A percentile compares a stretch with the other conserved stretches of the same genome.
Evolutionary conservation across 495 filamentous ascomycete genomes (phyloP).

Genomic region (Tuber indicum): DNA sequence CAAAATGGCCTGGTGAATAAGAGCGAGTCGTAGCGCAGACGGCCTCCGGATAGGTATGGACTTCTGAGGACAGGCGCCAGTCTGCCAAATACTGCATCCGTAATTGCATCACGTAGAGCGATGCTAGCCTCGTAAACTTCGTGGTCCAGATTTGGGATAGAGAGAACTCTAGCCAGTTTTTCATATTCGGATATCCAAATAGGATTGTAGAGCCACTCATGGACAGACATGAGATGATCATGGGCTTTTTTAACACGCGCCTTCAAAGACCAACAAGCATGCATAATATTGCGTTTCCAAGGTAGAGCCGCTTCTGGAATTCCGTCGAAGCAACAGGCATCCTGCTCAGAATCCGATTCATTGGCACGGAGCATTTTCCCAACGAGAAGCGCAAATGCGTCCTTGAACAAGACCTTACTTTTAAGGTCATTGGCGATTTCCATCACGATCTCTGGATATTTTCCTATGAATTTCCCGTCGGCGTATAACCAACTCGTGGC

Average conservation of each 20-base stretch:
- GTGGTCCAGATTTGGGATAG: neutral
- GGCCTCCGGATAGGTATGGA: neutral
- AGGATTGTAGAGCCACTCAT: conserved; percentile 27
- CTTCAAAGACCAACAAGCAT: conserved; percentile 23
- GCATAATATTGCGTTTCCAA: conserved; percentile 21
- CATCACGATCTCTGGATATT: conserved; percentile 48
- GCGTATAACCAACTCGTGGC: conserved; percentile 50
- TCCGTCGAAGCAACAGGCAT: neutral
- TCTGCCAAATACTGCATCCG: neutral
- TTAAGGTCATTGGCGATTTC: conserved; percentile 48
- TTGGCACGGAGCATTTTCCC: conserved; percentile 46
- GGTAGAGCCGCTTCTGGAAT: conserved; percentile 9
- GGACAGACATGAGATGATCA: conserved; percentile 9
- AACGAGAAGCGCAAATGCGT: conserved; percentile 49
- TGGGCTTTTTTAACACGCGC: conserved; percentile 12
- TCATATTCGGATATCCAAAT: conserved; percentile 25
- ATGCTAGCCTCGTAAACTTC: neutral
- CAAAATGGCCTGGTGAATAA: conserved; percentile 1
- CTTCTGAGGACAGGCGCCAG: neutral
- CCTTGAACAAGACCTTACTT: conserved; percentile 43
- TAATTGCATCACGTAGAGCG: neutral
- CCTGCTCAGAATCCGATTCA: conserved; percentile 25
- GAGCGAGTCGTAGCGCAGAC: neutral
- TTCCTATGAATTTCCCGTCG: conserved; percentile 48
- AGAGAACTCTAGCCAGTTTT: conserved; percentile 8